These are phyloP conservation scores for Acanthamoeba rhysodes DNA, from an alignment of 208 protist species.

Conservation along the genomic window DNA sequence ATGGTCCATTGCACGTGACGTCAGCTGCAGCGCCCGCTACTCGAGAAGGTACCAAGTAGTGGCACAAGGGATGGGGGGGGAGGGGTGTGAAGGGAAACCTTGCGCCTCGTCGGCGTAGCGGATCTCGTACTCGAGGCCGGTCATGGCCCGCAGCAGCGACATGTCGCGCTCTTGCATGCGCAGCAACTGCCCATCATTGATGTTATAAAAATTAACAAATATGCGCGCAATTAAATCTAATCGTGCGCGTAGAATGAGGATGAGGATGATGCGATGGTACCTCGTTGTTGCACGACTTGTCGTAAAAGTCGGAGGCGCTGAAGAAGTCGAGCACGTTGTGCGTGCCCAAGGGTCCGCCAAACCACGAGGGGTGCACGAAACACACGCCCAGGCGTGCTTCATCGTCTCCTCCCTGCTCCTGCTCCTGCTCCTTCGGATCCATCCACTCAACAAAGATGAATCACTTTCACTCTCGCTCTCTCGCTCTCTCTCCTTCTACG, in stretches of 20 bases:
- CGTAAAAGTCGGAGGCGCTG: constrained; percentile 48
- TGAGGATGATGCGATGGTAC: neutral
- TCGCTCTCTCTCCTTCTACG: too few relatives aligned
- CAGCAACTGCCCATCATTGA: too few relatives aligned
- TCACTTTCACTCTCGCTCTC: too few relatives aligned
- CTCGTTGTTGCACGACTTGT: constrained; percentile 71
- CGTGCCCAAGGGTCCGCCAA: neutral
- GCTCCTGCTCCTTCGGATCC: neutral
- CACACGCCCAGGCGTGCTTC: constrained; percentile 48
- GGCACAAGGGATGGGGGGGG: neutral
- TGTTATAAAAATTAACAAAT: too few relatives aligned
- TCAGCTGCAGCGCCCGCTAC: too few relatives aligned
- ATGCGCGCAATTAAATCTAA: constrained; percentile 22
- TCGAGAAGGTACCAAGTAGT: too few relatives aligned
- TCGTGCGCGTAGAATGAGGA: neutral
- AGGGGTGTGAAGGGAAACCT: neutral
- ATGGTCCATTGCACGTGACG: too few relatives aligned
- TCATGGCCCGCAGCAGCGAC: constrained; percentile 51
- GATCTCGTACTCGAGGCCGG: constrained; percentile 56
- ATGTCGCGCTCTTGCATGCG: constrained; percentile 68
- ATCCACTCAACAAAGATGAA: too few relatives aligned
- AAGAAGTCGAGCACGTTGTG: constrained; percentile 74
- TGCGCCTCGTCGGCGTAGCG: constrained; percentile 49
- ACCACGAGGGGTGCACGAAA: constrained; percentile 40
- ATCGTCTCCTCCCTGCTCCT: neutral